A percentile compares a stretch with the other conserved stretches of the same genome.
Evolutionary conservation across 106 monocot species (phyloP).

Genomic region (Platanthera zijinensis): DNA sequence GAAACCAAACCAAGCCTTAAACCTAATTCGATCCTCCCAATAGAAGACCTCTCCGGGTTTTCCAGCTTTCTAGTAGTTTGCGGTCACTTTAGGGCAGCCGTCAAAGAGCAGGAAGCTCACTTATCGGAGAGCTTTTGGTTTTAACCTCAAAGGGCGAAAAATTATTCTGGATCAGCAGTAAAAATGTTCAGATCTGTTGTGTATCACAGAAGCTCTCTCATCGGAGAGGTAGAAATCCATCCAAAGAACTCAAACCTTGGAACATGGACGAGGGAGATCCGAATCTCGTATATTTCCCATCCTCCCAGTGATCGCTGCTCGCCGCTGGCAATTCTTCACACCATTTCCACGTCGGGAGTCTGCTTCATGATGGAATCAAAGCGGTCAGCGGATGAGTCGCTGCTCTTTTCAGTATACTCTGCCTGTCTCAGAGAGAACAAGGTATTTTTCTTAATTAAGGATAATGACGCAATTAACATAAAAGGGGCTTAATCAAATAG

Average conservation of each 20-base stretch:
- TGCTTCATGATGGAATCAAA: conserved; percentile 78
- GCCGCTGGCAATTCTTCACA: too few relatives aligned
- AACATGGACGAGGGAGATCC: too few relatives aligned
- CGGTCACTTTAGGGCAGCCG: not conserved
- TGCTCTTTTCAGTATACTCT: conserved; percentile 51
- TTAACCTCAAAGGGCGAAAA: too few relatives aligned
- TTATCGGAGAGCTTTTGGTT: conserved; percentile 1
- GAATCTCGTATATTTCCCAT: too few relatives aligned
- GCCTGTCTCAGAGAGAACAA: conserved; percentile 89
- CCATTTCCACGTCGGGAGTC: too few relatives aligned
- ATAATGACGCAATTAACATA: not conserved
- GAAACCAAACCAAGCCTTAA: too few relatives aligned
- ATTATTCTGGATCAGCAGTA: conserved; percentile 8
- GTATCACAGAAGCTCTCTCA: conserved; percentile 44
- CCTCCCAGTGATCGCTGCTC: too few relatives aligned
- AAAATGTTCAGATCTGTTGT: conserved; percentile 70
- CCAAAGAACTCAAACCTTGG: conserved; percentile 27
- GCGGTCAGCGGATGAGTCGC: conserved; percentile 30
- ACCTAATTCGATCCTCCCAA: not conserved
- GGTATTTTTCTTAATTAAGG: conserved; percentile 41
- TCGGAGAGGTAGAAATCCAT: conserved; percentile 70
- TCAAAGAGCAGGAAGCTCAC: not conserved
- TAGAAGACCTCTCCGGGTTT: conserved; percentile 1
- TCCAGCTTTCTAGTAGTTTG: not conserved
- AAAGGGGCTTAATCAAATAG: not conserved